Conservation (phyloP, 192 early-diverging fungal genomes). For the Coemansia sp. region DNA sequence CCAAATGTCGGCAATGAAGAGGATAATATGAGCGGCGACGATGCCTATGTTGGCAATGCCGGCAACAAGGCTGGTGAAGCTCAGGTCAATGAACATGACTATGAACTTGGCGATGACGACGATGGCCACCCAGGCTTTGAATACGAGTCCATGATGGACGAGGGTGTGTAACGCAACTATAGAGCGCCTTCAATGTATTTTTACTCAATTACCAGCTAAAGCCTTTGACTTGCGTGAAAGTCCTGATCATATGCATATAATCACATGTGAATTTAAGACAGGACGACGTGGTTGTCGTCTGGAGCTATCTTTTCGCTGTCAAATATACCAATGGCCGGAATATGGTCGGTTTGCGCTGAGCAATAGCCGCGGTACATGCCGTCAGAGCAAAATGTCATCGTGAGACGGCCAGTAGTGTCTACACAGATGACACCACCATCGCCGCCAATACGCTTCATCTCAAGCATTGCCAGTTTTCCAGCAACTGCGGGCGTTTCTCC, state of each 20-base stretch:
- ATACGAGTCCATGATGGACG: conserved; percentile 12
- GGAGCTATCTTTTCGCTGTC: conserved; percentile 14
- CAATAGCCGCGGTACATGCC: conserved; percentile 47
- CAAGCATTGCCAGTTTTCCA: conserved; percentile 17
- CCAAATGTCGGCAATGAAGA: background rate
- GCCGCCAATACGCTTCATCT: conserved; percentile 35
- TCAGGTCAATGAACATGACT: background rate
- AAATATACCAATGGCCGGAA: conserved; percentile 37
- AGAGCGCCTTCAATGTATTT: background rate
- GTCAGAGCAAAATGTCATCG: conserved; percentile 33
- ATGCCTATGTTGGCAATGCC: background rate
- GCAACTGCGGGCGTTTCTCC: conserved; percentile 18
- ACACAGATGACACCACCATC: conserved; percentile 41
- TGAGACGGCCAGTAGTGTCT: conserved; percentile 14
- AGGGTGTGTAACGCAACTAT: conserved; percentile 2
- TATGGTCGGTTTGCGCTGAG: conserved; percentile 14
- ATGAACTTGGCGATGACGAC: background rate
- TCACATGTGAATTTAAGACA: background rate
- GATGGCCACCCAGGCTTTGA: background rate
- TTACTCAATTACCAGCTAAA: background rate
- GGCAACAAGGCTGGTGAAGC: background rate
- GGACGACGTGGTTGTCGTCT: conserved; percentile 20
- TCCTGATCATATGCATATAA: background rate
- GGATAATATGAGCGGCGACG: background rate
- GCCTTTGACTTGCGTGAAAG: too few relatives aligned